Evolutionary conservation across 257 asterid genomes (phyloP), one percentile per base, ranked within the genome.

Genomic region (Lycium ferocissimum): DNA sequence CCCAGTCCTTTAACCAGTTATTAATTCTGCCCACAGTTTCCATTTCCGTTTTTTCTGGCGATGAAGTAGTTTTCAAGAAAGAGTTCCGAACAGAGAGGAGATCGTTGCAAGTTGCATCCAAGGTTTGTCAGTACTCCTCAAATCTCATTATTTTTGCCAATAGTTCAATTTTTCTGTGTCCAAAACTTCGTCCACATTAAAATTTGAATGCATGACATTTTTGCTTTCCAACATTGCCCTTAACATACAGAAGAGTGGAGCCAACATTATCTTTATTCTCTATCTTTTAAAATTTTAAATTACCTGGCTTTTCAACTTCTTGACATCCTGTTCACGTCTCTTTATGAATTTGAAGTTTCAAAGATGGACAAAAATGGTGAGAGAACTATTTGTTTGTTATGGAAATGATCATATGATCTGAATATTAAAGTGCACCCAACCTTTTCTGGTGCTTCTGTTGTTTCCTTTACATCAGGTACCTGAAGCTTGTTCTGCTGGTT

Each of bases 11-110:
- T 78, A 83, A 71, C 59, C 80, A 12, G 6, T 67, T 14, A 51
- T 83, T 56, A 54, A 22, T 85, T 86, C 65, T 17, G 8, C 65
- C 56, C 85, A 63, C 90, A 92, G 98, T 90, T 71, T 76, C 84
- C 59, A 87, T 94, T 58, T 85, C 90, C 83, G 86, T 91, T 49
- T 54, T 85, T 63, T 86, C 67, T 12, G 63, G 87, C 38, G 88
- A 40, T 20, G 61, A 62, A 18, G 84, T 71, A 75, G 69, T 92
- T 83, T 82, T 85, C 84, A 67, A 85, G 89, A 43, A 87, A 84
- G 84, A 47, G 51, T 91, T 88, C 73, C 84, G 57, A 79, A 92
- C 92, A 70, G 95, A 89, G 56, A 80, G 9, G 57, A 92, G 98
- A 85, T 86, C 73, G 88, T 87, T 94, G 47, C 87, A 85, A 81